Percentiles rank a stretch among this genome's conserved stretches.
Evolutionary conservation across 805 yeast genomes (phyloP).

Genomic region (Jamesozyma piceae): DNA sequence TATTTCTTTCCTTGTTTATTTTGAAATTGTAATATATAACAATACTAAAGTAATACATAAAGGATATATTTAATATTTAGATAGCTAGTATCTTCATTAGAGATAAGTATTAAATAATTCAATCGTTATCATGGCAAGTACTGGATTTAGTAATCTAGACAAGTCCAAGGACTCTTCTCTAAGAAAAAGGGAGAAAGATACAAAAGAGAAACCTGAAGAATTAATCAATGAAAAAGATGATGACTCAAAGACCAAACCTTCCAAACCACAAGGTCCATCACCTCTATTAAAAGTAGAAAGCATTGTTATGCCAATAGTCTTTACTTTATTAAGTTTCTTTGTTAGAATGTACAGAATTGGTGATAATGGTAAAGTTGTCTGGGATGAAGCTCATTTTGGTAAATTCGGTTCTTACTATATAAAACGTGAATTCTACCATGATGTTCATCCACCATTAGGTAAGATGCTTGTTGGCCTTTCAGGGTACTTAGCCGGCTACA

Average conservation of each 20-base stretch:
- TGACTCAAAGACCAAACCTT: background rate
- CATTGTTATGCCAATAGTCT: slow-evolving; percentile 34
- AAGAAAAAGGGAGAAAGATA: background rate
- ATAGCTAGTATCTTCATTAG: too few relatives aligned
- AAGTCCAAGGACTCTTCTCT: background rate
- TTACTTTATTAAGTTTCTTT: slow-evolving; percentile 40
- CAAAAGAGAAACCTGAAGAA: background rate
- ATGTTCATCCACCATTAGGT: slow-evolving; percentile 83
- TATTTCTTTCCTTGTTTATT: too few relatives aligned
- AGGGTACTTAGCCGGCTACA: slow-evolving; percentile 74
- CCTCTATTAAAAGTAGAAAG: slow-evolving; percentile 24
- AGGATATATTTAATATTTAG: too few relatives aligned
- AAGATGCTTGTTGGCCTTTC: slow-evolving; percentile 72
- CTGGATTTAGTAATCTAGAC: background rate
- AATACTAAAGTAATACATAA: too few relatives aligned
- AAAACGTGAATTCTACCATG: slow-evolving; percentile 72
- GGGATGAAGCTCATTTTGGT: slow-evolving; percentile 92
- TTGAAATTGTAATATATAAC: too few relatives aligned
- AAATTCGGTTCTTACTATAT: slow-evolving; percentile 75
- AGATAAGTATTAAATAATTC: too few relatives aligned
- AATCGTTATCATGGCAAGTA: background rate
- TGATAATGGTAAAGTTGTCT: slow-evolving; percentile 50
- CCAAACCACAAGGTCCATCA: background rate
- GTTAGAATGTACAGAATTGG: slow-evolving; percentile 55
- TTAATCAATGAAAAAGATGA: slow-evolving; percentile 2